These are phyloP conservation scores for Pseudocercospora crystallina DNA, from an alignment of 2,329 filamentous ascomycete species.

Conservation along the genomic window DNA sequence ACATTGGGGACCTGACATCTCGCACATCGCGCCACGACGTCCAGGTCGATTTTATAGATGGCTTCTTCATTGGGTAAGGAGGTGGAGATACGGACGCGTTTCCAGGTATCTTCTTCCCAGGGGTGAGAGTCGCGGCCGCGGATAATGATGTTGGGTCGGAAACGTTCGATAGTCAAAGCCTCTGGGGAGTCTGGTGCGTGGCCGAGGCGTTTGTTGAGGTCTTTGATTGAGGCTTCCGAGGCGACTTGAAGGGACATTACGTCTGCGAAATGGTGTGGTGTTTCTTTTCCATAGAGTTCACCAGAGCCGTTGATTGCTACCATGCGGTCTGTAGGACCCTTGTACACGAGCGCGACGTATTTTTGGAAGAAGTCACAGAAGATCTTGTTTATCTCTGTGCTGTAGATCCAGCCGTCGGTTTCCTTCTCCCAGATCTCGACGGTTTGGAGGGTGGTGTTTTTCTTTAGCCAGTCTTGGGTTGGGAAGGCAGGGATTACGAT, in stretches of 20 bases:
- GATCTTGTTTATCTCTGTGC: constrained; percentile 49
- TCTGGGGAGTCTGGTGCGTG: constrained; percentile 39
- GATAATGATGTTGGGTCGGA: constrained; percentile 64
- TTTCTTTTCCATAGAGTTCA: constrained; percentile 49
- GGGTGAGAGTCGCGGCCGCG: constrained; percentile 49
- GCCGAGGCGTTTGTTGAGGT: constrained; percentile 57
- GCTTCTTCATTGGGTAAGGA: constrained; percentile 32
- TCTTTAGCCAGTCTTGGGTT: constrained; percentile 52
- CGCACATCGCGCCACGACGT: constrained; percentile 60
- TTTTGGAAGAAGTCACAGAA: constrained; percentile 59
- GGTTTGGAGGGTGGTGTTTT: constrained; percentile 50
- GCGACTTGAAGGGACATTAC: constrained; percentile 58
- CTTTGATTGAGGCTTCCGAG: constrained; percentile 55
- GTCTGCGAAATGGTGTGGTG: constrained; percentile 58
- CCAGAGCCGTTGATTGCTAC: constrained; percentile 58
- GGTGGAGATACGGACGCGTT: constrained; percentile 52
- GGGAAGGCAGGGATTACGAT: constrained; percentile 59
- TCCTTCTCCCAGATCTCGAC: constrained; percentile 61
- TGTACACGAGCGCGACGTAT: constrained; percentile 60
- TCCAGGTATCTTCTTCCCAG: constrained; percentile 66
- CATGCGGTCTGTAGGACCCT: constrained; percentile 58
- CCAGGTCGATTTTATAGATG: constrained; percentile 47
- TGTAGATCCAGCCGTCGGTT: constrained; percentile 59
- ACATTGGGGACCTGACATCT: constrained; percentile 65
- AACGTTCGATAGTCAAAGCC: constrained; percentile 61